phyloP scores from a whole-genome alignment of 1,139 yeast species.

The Protomyces pachydermus region DNA sequence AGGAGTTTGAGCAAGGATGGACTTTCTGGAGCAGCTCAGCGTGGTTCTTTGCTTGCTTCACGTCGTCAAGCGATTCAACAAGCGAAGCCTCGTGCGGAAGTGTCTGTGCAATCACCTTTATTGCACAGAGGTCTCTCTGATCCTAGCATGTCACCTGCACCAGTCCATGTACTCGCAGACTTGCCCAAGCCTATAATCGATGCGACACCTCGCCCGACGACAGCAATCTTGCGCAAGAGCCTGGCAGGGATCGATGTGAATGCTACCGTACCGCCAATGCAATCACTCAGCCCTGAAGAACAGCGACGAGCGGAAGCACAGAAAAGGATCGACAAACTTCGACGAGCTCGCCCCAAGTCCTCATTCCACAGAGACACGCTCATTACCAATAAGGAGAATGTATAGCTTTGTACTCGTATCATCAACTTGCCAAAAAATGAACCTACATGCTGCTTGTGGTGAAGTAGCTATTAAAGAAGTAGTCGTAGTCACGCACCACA shows the following conservation, averaged over 20 bases:
- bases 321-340: background rate
- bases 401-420: background rate
- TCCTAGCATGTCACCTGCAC: background rate
- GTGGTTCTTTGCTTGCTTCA: background rate
- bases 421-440: background rate
- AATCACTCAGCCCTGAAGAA: background rate
- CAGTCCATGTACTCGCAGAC: background rate
- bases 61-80: background rate
- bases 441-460: conserved; percentile 6
- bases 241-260: background rate
- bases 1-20: background rate
- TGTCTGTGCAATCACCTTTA: background rate
- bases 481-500: conserved; percentile 42
- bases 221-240: background rate
- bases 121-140: background rate
- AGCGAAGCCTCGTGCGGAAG: background rate
- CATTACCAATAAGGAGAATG: background rate
- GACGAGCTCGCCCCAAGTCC: background rate
- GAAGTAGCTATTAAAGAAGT: conserved; percentile 41
- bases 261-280: background rate
- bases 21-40: background rate
- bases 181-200: background rate
- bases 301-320: conserved; percentile 11
- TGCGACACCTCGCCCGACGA: background rate
- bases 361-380: background rate